phyloP scores from a whole-genome alignment of 805 yeast genomes.

The Candida chilensis region DNA sequence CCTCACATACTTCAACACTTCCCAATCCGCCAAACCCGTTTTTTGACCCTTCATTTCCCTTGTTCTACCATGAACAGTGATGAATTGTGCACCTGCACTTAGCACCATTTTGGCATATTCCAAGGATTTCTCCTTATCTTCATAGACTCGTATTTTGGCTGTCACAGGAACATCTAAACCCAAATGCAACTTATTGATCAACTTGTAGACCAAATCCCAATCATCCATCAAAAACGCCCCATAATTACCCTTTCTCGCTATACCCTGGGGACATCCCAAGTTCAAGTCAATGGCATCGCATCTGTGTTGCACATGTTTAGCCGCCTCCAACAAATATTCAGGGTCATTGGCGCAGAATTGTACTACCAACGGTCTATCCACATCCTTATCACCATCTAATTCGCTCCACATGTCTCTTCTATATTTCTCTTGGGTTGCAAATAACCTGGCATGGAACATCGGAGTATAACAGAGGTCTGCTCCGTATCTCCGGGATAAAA shows the following conservation, averaged over 20 bases:
- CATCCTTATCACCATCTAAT: constrained; percentile 58
- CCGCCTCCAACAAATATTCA: constrained; percentile 73
- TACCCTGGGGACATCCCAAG: constrained; percentile 97
- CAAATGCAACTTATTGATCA: constrained; percentile 67
- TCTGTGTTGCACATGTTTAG: constrained; percentile 63
- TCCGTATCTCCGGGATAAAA: constrained; percentile 78
- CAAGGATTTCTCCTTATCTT: constrained; percentile 73
- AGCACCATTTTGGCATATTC: constrained; percentile 85
- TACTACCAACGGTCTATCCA: constrained; percentile 82
- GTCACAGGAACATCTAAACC: constrained; percentile 84
- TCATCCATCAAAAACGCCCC: constrained; percentile 97
- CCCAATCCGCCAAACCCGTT: constrained; percentile 96
- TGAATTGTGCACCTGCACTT: constrained; percentile 89
- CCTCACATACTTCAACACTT: constrained; percentile 58
- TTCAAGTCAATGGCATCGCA: constrained; percentile 97
- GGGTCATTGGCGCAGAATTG: constrained; percentile 98
- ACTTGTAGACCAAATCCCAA: constrained; percentile 71
- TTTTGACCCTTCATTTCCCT: constrained; percentile 96
- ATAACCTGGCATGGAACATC: constrained; percentile 89
- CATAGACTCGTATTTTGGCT: constrained; percentile 88
- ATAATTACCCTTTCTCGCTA: constrained; percentile 89
- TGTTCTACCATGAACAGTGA: constrained; percentile 92
- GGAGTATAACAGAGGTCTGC: constrained; percentile 95
- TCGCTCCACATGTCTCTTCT: constrained; percentile 63
- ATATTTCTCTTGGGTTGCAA: constrained; percentile 79